These are phyloP conservation scores for Pseudocercospora musae DNA, from an alignment of 2,329 filamentous ascomycete genomes.

Conservation along the genomic window DNA sequence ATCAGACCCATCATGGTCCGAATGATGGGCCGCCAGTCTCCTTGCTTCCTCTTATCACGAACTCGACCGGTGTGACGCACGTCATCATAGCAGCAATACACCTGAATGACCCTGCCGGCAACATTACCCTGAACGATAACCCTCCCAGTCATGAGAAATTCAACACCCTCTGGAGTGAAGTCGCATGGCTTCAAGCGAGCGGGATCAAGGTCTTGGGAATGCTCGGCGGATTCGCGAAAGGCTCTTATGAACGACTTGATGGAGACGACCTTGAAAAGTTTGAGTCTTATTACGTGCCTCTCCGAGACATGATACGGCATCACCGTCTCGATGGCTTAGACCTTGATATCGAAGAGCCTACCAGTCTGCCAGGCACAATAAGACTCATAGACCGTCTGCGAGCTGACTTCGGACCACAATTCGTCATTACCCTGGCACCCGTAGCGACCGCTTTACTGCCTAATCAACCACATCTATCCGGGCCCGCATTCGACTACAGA, in stretches of 20 bases:
- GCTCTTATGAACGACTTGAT: conserved; percentile 60
- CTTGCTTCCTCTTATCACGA: conserved; percentile 58
- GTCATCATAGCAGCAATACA: conserved; percentile 85
- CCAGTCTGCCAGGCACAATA: conserved; percentile 62
- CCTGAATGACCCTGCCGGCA: conserved; percentile 64
- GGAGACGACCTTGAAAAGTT: conserved; percentile 62
- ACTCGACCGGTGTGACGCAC: conserved; percentile 68
- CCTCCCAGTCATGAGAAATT: conserved; percentile 62
- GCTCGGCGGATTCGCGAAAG: conserved; percentile 79
- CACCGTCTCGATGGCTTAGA: conserved; percentile 67
- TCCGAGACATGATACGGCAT: conserved; percentile 62
- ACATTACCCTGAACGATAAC: conserved; percentile 78
- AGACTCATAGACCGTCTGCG: conserved; percentile 49
- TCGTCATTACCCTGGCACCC: conserved; percentile 77
- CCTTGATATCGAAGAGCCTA: conserved; percentile 75
- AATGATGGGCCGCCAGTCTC: conserved; percentile 54
- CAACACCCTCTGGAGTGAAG: conserved; percentile 73
- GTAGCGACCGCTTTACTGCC: conserved; percentile 71
- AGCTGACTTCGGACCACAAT: conserved; percentile 64
- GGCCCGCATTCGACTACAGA: conserved; percentile 67
- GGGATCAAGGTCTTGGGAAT: conserved; percentile 81
- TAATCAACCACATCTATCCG: conserved; percentile 62
- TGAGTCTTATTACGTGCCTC: conserved; percentile 68
- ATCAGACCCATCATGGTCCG: conserved; percentile 61
- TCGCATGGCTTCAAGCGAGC: conserved; percentile 64